Conservation (phyloP, 2,329 filamentous ascomycete species). For the Exophiala calicioides region DNA sequence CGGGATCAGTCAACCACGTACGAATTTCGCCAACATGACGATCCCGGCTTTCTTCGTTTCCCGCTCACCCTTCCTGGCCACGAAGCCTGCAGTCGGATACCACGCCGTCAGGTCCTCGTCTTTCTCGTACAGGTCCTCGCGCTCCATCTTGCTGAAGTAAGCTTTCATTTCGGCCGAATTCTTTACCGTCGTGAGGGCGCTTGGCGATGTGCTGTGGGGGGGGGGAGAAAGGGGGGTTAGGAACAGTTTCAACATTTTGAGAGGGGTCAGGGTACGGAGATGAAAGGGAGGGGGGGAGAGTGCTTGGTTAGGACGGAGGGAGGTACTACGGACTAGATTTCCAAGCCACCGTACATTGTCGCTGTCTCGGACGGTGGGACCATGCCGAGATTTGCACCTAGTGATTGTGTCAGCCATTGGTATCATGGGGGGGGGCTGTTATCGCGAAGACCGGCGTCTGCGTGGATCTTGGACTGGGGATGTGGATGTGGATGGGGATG, state of each 20-base stretch:
- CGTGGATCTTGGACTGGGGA: too few relatives aligned
- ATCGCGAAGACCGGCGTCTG: too few relatives aligned
- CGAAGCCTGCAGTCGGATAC: slow-evolving; percentile 26
- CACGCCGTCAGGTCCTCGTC: slow-evolving; percentile 20
- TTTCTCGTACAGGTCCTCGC: slow-evolving; percentile 14
- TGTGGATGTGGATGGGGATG: too few relatives aligned
- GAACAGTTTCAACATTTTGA: too few relatives aligned
- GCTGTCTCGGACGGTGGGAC: slow-evolving; percentile 48
- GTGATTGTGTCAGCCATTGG: too few relatives aligned
- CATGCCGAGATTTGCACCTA: slow-evolving; percentile 96
- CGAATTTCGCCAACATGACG: slow-evolving; percentile 30
- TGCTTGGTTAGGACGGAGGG: too few relatives aligned
- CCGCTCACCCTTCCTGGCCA: slow-evolving; percentile 22
- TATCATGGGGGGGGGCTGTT: too few relatives aligned
- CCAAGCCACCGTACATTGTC: slow-evolving; percentile 17
- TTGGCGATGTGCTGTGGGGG: slow-evolving; percentile 5
- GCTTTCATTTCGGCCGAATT: slow-evolving; percentile 7
- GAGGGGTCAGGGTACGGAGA: too few relatives aligned
- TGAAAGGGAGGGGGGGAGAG: too few relatives aligned
- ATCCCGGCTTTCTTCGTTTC: slow-evolving; percentile 20
- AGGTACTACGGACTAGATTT: too few relatives aligned
- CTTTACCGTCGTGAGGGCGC: slow-evolving; percentile 12
- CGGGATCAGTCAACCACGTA: too few relatives aligned
- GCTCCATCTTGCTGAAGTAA: slow-evolving; percentile 15
- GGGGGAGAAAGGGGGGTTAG: too few relatives aligned